Percentiles rank a stretch among this genome's conserved stretches.
Evolutionary conservation across 2,329 filamentous ascomycete genomes (phyloP).

Genomic region (Pleomassaria siparia): DNA sequence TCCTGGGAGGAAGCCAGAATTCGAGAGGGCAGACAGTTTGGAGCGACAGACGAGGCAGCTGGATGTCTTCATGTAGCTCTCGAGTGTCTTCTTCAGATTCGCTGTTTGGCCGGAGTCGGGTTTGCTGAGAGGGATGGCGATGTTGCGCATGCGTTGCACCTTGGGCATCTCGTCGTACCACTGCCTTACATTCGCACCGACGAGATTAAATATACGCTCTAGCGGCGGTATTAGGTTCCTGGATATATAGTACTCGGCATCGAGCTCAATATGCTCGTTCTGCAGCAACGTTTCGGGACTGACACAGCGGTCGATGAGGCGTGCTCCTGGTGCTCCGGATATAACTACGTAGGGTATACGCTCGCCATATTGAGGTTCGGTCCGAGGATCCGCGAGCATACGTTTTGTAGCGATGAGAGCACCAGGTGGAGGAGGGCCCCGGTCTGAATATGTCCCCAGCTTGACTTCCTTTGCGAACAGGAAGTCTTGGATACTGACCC

Average conservation of each 20-base stretch:
- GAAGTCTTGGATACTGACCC: slow-evolving; percentile 90
- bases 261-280: slow-evolving; percentile 76
- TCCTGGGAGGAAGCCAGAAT: slow-evolving; percentile 11
- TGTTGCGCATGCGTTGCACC: slow-evolving; percentile 70
- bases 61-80: slow-evolving; percentile 84
- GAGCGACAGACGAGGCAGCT: slow-evolving; percentile 75
- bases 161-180: slow-evolving; percentile 99
- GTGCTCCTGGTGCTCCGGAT: slow-evolving; percentile 80
- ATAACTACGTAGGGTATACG: slow-evolving; percentile 93
- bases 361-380: slow-evolving; percentile 93
- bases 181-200: slow-evolving; percentile 83
- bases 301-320: slow-evolving; percentile 87
- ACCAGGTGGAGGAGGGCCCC: slow-evolving; percentile 78
- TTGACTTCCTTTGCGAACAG: slow-evolving; percentile 93
- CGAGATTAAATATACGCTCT: slow-evolving; percentile 93
- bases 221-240: slow-evolving; percentile 95
- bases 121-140: slow-evolving; percentile 43
- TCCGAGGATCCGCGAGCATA: slow-evolving; percentile 83
- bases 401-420: slow-evolving; percentile 83
- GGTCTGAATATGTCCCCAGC: slow-evolving; percentile 83
- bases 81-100: slow-evolving; percentile 70
- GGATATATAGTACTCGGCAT: slow-evolving; percentile 94
- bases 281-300: slow-evolving; percentile 79
- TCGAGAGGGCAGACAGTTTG: slow-evolving; percentile 54
- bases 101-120: slow-evolving; percentile 26